A percentile compares a stretch with the other conserved stretches of the same genome.
Evolutionary conservation across 2,329 filamentous ascomycete genomes (phyloP).

Genomic region (Tolypocladium endophyticum): DNA sequence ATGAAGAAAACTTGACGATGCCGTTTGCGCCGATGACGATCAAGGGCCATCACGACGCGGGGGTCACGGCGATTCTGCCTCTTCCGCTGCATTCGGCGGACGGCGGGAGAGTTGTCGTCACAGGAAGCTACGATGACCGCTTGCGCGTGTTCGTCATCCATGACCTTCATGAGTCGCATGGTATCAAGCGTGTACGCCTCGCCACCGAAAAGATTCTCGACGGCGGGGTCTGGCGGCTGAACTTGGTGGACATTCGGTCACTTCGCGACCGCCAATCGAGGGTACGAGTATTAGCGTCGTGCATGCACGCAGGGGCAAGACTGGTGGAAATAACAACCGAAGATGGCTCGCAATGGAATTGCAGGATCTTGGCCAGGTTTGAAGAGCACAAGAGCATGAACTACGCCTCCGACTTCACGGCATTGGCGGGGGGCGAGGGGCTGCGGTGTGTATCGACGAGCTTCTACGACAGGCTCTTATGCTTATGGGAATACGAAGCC

Average conservation of each 20-base stretch:
- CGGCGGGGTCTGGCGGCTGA: constrained; percentile 79
- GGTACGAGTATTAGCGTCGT: constrained; percentile 63
- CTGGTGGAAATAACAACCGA: constrained; percentile 41
- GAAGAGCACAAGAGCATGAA: constrained; percentile 92
- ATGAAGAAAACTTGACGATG: constrained; percentile 3
- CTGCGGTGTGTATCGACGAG: constrained; percentile 56
- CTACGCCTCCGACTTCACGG: constrained; percentile 69
- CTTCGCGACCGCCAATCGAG: constrained; percentile 15
- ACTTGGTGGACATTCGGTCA: constrained; percentile 36
- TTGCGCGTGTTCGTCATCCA: constrained; percentile 55
- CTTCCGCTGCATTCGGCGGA: constrained; percentile 34
- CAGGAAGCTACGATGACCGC: constrained; percentile 85
- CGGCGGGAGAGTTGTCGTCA: constrained; percentile 53
- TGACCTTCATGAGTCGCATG: constrained; percentile 27
- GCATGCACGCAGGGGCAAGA: constrained; percentile 81
- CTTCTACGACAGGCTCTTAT: constrained; percentile 65
- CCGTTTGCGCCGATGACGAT: constrained; percentile 17
- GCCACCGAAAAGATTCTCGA: constrained; percentile 60
- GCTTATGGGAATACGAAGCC: constrained; percentile 45
- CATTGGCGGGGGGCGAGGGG: constrained; percentile 15
- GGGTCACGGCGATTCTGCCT: constrained; percentile 79
- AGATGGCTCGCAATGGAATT: constrained; percentile 38
- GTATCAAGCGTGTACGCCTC: constrained; percentile 32
- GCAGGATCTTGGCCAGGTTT: constrained; percentile 60
- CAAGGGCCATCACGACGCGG: constrained; percentile 57